phyloP scores from a whole-genome alignment of 148 eudicot species.

The Polygonum aviculare region DNA sequence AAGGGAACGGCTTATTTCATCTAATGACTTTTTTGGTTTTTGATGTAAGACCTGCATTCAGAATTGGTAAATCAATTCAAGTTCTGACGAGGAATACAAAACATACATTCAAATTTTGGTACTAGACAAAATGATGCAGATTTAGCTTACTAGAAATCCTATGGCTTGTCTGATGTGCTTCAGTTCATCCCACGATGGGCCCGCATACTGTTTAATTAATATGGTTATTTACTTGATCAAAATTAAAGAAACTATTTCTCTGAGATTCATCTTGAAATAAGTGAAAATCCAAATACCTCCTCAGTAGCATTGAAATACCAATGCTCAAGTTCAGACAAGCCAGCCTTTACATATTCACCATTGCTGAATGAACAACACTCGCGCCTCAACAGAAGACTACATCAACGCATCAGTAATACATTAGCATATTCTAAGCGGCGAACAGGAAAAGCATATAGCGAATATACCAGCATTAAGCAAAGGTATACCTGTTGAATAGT shows the following conservation, averaged over 20 bases:
- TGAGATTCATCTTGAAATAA: neutral
- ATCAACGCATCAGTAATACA: constrained; percentile 7
- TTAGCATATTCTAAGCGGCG: neutral
- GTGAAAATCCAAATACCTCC: constrained; percentile 34
- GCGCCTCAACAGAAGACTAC: constrained; percentile 89
- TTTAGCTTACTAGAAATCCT: constrained; percentile 62
- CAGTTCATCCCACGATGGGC: constrained; percentile 94
- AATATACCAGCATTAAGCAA: neutral
- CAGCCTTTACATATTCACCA: constrained; percentile 98
- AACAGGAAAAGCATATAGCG: neutral
- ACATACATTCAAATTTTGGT: too few relatives aligned
- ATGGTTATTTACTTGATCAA: neutral
- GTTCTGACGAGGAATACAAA: neutral
- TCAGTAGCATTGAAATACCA: constrained; percentile 85
- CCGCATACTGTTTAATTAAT: constrained; percentile 62
- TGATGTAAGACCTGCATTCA: constrained; percentile 74
- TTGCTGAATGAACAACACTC: constrained; percentile 98
- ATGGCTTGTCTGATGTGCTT: constrained; percentile 97
- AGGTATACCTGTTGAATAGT: constrained; percentile 79
- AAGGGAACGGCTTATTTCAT: constrained; percentile 68
- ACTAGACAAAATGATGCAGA: neutral
- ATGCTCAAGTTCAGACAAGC: constrained; percentile 80
- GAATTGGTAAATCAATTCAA: neutral
- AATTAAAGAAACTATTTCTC: neutral
- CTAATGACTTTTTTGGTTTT: constrained; percentile 82